Conservation (phyloP, 768 basidiomycete genomes). For the Lyophyllum atratum region DNA sequence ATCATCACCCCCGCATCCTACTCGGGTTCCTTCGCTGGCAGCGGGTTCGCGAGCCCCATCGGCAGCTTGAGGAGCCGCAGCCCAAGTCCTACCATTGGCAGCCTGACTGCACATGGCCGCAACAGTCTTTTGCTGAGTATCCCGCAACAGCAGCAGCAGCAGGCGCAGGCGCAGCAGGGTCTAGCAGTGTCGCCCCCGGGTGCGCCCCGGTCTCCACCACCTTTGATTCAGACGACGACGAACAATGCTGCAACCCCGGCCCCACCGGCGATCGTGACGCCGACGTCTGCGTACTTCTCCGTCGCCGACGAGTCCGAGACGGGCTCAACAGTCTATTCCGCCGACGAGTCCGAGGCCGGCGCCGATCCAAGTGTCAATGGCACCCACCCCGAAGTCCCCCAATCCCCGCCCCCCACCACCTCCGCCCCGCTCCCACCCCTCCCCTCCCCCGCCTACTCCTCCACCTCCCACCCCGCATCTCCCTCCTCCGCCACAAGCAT, state of each 20-base stretch:
- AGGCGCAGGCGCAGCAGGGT: background rate
- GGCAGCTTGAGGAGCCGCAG: slow-evolving; percentile 69
- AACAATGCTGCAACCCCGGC: background rate
- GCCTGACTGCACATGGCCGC: slow-evolving; percentile 28
- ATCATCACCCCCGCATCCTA: slow-evolving; percentile 55
- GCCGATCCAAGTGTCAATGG: background rate
- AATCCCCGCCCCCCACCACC: slow-evolving; percentile 15
- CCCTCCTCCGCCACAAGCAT: slow-evolving; percentile 36
- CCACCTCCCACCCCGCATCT: slow-evolving; percentile 21
- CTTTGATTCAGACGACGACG: slow-evolving; percentile 20
- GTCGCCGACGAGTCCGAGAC: slow-evolving; percentile 34
- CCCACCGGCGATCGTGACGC: slow-evolving; percentile 40
- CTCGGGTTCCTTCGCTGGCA: slow-evolving; percentile 28
- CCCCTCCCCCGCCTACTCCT: slow-evolving; percentile 18
- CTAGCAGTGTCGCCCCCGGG: background rate
- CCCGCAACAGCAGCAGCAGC: slow-evolving; percentile 32
- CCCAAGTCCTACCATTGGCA: slow-evolving; percentile 57
- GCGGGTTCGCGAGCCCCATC: slow-evolving; percentile 68
- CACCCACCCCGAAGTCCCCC: background rate
- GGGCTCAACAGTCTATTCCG: slow-evolving; percentile 19
- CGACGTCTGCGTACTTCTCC: slow-evolving; percentile 53
- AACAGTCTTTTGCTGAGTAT: slow-evolving; percentile 52
- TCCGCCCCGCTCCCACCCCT: slow-evolving; percentile 22
- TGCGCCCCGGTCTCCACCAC: slow-evolving; percentile 7
- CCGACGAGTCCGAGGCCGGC: slow-evolving; percentile 10